Evolutionary conservation across 345 rosid genomes (phyloP).

Genomic region (Arabis alpina): DNA sequence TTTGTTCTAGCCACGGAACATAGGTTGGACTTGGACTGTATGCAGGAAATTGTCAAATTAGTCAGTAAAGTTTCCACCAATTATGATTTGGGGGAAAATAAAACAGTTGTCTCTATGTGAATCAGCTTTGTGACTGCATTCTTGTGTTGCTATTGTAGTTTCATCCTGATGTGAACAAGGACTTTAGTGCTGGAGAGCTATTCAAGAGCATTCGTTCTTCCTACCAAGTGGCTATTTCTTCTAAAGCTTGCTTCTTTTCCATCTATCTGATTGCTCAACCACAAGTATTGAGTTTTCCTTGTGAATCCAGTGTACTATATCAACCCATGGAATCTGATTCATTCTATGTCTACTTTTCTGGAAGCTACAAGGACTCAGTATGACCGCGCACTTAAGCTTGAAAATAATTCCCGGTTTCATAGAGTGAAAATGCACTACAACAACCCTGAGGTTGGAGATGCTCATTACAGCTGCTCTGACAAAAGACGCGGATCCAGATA

Average conservation of each 20-base stretch:
- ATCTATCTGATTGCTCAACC: background rate
- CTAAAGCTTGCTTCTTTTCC: conserved; percentile 24
- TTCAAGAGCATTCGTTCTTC: conserved; percentile 79
- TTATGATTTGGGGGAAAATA: too few species aligned
- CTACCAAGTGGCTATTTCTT: conserved; percentile 65
- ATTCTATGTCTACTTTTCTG: background rate
- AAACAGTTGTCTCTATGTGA: background rate
- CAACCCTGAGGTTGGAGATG: conserved; percentile 50
- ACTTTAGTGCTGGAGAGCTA: conserved; percentile 63
- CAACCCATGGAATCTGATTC: background rate
- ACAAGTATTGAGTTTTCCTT: background rate
- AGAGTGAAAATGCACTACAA: conserved; percentile 44
- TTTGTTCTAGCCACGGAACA: too few species aligned
- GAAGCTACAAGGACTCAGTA: conserved; percentile 71
- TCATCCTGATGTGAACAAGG: conserved; percentile 92
- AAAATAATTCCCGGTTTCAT: conserved; percentile 48
- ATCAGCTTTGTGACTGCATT: background rate
- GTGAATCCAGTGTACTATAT: background rate
- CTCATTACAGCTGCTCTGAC: conserved; percentile 64
- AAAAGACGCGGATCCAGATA: conserved; percentile 52
- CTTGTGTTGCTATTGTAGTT: conserved; percentile 52
- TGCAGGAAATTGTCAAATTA: too few species aligned
- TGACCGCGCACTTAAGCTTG: conserved; percentile 56
- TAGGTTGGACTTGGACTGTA: too few species aligned
- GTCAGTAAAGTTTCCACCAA: too few species aligned